phyloP scores from a whole-genome alignment of 2,329 filamentous ascomycete genomes.

The Trichoderma sp. region DNA sequence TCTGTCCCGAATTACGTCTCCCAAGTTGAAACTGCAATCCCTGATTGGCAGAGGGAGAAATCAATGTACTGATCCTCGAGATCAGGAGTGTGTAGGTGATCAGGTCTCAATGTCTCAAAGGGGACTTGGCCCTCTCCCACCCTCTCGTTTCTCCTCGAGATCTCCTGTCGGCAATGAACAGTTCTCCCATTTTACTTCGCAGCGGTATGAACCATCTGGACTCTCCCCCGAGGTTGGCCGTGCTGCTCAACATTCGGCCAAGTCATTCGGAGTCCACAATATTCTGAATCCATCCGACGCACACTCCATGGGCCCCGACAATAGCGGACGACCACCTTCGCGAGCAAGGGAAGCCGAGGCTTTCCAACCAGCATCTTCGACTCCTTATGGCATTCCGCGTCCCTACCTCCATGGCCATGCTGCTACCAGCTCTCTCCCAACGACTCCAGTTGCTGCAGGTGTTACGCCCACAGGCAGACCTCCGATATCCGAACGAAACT shows the following conservation, averaged over 20 bases:
- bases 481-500: constrained; percentile 32
- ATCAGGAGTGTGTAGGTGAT: constrained; percentile 53
- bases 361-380: constrained; percentile 23
- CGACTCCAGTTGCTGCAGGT: constrained; percentile 31
- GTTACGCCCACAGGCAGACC: constrained; percentile 29
- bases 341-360: constrained; percentile 25
- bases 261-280: constrained; percentile 36
- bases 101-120: constrained; percentile 64
- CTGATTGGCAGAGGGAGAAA: constrained; percentile 30
- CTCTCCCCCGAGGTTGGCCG: constrained; percentile 26
- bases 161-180: constrained; percentile 41
- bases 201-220: constrained; percentile 25
- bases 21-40: constrained; percentile 21
- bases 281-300: constrained; percentile 39
- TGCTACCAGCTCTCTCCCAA: constrained; percentile 34
- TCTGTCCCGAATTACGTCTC: constrained; percentile 1
- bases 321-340: constrained; percentile 18
- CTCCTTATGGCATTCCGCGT: constrained; percentile 26
- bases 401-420: constrained; percentile 30
- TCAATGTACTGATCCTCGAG: constrained; percentile 58
- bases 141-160: constrained; percentile 49
- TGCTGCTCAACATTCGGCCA: constrained; percentile 28
- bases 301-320: constrained; percentile 24
- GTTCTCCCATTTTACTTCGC: constrained; percentile 24
- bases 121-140: constrained; percentile 54